These are phyloP conservation scores for Aspergillus sp. DNA, from an alignment of 2,329 filamentous ascomycete genomes.

Conservation along the genomic window DNA sequence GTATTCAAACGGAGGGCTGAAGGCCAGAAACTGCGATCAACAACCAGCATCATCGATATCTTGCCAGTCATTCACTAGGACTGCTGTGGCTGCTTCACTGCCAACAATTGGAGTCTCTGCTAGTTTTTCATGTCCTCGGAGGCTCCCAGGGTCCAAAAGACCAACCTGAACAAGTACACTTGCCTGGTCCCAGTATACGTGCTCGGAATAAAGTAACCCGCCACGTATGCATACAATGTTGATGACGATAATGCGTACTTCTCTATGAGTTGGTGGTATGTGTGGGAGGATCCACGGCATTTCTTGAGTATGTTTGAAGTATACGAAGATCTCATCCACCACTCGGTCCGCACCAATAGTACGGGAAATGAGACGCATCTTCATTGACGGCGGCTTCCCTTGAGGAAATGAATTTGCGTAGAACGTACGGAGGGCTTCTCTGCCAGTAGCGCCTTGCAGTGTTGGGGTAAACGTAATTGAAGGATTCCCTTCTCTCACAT, in stretches of 20 bases:
- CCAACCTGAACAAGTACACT: conserved; percentile 8
- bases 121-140: conserved; percentile 31
- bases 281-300: conserved; percentile 8
- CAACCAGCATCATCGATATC: not conserved
- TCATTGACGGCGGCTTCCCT: not conserved
- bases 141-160: not conserved
- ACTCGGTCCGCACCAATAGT: conserved; percentile 3
- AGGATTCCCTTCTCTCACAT: not conserved
- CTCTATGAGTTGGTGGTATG: conserved; percentile 1
- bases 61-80: not conserved
- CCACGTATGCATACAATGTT: conserved; percentile 2
- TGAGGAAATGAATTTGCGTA: not conserved
- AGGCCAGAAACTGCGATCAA: not conserved
- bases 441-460: not conserved
- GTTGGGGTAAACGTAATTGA: not conserved
- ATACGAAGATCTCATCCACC: conserved; percentile 6
- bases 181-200: conserved; percentile 9
- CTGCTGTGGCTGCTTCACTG: not conserved
- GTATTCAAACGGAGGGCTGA: not conserved
- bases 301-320: conserved; percentile 3
- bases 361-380: conserved; percentile 3
- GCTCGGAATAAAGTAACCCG: conserved; percentile 1
- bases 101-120: not conserved
- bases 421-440: not conserved
- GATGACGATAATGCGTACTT: not conserved